Conservation (phyloP, 176 grass and related monocot species). For the Pontederia paniculata region DNA sequence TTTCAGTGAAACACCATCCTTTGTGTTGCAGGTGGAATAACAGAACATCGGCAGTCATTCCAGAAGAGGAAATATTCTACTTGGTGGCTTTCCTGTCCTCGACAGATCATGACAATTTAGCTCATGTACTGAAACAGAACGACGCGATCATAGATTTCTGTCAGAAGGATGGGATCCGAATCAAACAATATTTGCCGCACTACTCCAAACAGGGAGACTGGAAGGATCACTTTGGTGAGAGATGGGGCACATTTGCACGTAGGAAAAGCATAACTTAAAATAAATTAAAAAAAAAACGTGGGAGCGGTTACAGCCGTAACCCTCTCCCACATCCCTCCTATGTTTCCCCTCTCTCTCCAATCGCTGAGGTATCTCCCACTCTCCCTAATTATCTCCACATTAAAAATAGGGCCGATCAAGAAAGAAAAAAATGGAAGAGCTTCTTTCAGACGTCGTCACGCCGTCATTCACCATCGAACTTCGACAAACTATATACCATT, state of each 20-base stretch:
- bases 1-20: not conserved
- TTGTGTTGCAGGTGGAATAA: conserved; percentile 59
- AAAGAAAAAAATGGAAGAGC: too few species aligned
- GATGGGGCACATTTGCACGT: conserved; percentile 76
- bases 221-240: conserved; percentile 85
- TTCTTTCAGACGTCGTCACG: too few species aligned
- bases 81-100: conserved; percentile 63
- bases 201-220: conserved; percentile 71
- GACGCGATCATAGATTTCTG: conserved; percentile 64
- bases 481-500: too few species aligned
- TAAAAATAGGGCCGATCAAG: too few species aligned
- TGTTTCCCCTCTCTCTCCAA: too few species aligned
- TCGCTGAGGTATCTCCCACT: too few species aligned
- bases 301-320: too few species aligned
- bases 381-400: too few species aligned
- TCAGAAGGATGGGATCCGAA: conserved; percentile 28
- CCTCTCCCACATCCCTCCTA: too few species aligned
- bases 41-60: conserved; percentile 74
- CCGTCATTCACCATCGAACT: too few species aligned
- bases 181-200: conserved; percentile 88
- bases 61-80: conserved; percentile 91
- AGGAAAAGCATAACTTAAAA: too few species aligned
- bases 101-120: conserved; percentile 36
- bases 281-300: too few species aligned
- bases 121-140: conserved; percentile 57